Base-by-base conservation (phyloP, 495 filamentous ascomycete genomes). In the Penicillium canariense region DNA sequence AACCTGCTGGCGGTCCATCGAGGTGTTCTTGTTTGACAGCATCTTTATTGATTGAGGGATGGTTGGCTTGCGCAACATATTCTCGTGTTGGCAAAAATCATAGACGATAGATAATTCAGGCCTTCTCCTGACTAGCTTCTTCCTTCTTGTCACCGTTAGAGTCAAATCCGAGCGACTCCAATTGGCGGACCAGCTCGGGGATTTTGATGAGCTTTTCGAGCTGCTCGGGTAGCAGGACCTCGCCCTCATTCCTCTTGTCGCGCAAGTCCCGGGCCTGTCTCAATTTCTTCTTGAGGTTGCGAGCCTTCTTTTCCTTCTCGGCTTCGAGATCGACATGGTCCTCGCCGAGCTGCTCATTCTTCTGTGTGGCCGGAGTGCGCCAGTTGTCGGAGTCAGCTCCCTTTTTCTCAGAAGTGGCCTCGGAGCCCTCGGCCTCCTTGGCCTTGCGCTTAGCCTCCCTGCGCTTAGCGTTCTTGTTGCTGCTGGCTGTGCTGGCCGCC, bases 171-270 rank as follows among this genome's bases (percentile, higher is more conserved):
- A 99, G 74, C 6, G 78, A 77, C 59, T 96, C 90, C 25, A 99
- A 78, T 67, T 97, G 91, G 28, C 91, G 80, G 48, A 96, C 86
- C 17, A 99, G 79, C 72, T 97, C 94, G 46, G 90, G 88, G 64
- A 99, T 95, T 71, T 92, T 96, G 64, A 96, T 94, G 40, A 99
- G 87, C 75, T 99, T 99, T 54, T 91, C 92, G 48, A 97, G 86
- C 74, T 99, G 95, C 71, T 99, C 95, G 0, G 95, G 95, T 12
- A 96, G 75, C 56, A 99, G 69, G 0, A 78, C 74, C 56, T 87
- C 86, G 22, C 94, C 95, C 32, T 84, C 82, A 20, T 96, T 88
- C 72, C 96, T 96, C 78, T 96, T 96, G 61, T 85, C 87, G 62
- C 88, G 87, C 36, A 99, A 74, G 1, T 97, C 94, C 57, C 87